phyloP scores from a whole-genome alignment of 371 early-diverging fungal genomes.

The Dichotomocladium elegans region DNA sequence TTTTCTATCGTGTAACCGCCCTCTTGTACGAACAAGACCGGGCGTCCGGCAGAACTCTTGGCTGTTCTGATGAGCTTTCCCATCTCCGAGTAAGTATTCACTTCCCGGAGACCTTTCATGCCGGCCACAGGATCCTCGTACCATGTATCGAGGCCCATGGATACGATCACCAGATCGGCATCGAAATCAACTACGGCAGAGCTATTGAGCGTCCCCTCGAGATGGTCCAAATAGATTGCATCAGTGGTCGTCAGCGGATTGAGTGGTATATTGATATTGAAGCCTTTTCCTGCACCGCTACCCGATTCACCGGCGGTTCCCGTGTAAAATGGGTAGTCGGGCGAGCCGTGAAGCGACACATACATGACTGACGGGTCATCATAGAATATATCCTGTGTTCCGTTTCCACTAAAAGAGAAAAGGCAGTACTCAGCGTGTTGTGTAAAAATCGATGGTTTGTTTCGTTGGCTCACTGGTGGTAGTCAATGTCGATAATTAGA shows the following conservation, averaged over 20 bases:
- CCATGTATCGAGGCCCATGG: slow-evolving; percentile 60
- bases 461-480: slow-evolving; percentile 50
- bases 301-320: slow-evolving; percentile 59
- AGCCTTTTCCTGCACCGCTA: slow-evolving; percentile 51
- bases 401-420: slow-evolving; percentile 59
- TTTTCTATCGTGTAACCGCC: slow-evolving; percentile 65
- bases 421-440: no score
- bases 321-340: slow-evolving; percentile 59
- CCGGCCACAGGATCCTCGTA: slow-evolving; percentile 68
- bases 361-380: slow-evolving; percentile 51
- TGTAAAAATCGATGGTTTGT: neutral
- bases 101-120: slow-evolving; percentile 32
- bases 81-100: slow-evolving; percentile 49
- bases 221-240: slow-evolving; percentile 38
- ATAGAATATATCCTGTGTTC: slow-evolving; percentile 73
- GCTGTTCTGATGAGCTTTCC: slow-evolving; percentile 39
- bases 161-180: slow-evolving; percentile 50
- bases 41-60: slow-evolving; percentile 24
- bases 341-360: slow-evolving; percentile 49
- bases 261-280: slow-evolving; percentile 72
- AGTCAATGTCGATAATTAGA: slow-evolving; percentile 57
- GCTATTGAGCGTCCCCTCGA: slow-evolving; percentile 22
- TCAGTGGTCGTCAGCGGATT: slow-evolving; percentile 37
- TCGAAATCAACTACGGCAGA: slow-evolving; percentile 28
- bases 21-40: slow-evolving; percentile 71